Evolutionary conservation across 805 yeast species (phyloP).

Genomic region (Yamadazyma akitaensis): DNA sequence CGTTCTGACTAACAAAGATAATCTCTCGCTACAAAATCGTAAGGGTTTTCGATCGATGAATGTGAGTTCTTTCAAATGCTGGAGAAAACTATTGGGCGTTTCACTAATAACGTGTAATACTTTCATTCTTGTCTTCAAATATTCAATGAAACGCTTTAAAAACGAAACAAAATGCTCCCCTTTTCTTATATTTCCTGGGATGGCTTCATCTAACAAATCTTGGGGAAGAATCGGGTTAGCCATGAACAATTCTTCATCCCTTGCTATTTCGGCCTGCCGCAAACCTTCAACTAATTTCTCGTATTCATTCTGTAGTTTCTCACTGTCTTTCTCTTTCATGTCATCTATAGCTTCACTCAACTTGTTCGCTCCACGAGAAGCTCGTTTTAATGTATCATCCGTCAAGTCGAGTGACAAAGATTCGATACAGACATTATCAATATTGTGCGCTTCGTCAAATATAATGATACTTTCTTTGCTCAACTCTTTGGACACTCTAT

Average conservation of each 20-base stretch:
- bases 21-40: constrained; percentile 86
- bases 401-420: constrained; percentile 89
- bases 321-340: constrained; percentile 78
- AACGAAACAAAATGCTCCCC: constrained; percentile 97
- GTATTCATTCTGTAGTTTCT: constrained; percentile 83
- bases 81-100: constrained; percentile 89
- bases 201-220: constrained; percentile 85
- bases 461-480: constrained; percentile 91
- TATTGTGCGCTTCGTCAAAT: constrained; percentile 98
- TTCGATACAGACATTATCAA: constrained; percentile 97
- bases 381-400: constrained; percentile 81
- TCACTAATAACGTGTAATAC: constrained; percentile 97
- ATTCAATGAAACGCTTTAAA: constrained; percentile 87
- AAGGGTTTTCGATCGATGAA: constrained; percentile 91
- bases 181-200: constrained; percentile 95
- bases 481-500: constrained; percentile 86
- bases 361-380: constrained; percentile 81
- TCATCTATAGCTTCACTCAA: constrained; percentile 80
- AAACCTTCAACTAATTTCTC: constrained; percentile 87
- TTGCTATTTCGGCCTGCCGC: constrained; percentile 69
- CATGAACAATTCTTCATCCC: constrained; percentile 66
- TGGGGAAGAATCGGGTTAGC: constrained; percentile 83
- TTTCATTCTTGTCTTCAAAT: constrained; percentile 95
- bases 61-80: constrained; percentile 89
- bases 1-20: constrained; percentile 84